Evolutionary conservation across 1,284 basidiomycete species (phyloP), one percentile per base, ranked within the genome.

Genomic region (Golubevia pallescens): DNA sequence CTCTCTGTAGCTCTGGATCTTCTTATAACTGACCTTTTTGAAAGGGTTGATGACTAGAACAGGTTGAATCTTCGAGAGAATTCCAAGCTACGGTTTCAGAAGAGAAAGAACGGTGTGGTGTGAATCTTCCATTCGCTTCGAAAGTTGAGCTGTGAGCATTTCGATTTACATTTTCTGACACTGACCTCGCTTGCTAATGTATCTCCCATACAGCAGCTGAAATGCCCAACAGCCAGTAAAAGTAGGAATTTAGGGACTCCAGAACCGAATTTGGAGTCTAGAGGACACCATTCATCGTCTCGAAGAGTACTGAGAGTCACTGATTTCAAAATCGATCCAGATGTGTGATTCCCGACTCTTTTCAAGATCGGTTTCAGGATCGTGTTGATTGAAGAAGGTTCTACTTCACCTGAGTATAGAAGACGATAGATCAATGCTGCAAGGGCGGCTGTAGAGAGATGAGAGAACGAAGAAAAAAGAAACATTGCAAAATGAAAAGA

Each of bases 181-280:
- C 55, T n/a, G 32, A 13, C 19, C 53, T 81, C 78, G 3, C 74
- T 77, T 0, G 77, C 75, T 1, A 81, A 60, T 6, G 75, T 77
- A 21, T 81, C 77, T n/a, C 77, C 78, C 75, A 79, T 74, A 58
- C 78, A 81, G 32, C 68, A 69, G 2, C 74, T 69, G 51, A 73
- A 80, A 57, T 80, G 78, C 8, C 74, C 76, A 2, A 69, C 61
- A 0, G 74, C 69, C 13, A 77, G 32, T 3, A 78, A 51, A 13
- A 73, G 16, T 68, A 62, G 14, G 65, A 54, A 13, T 14, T 42
- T 1, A 66, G n/a, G 16, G 65, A 70, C 1, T 61, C 68, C 16
- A 73, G 16, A 19, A 62, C 67, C 0, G 68, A 69, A 0, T 62
- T 6, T 0, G 64, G 23, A 65, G n/a, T 28, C 23, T 57, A 67